Percentiles rank a stretch among this genome's conserved stretches.
phyloP scores from a whole-genome alignment of 305 asterid species.

The Coffea humblotiana region DNA sequence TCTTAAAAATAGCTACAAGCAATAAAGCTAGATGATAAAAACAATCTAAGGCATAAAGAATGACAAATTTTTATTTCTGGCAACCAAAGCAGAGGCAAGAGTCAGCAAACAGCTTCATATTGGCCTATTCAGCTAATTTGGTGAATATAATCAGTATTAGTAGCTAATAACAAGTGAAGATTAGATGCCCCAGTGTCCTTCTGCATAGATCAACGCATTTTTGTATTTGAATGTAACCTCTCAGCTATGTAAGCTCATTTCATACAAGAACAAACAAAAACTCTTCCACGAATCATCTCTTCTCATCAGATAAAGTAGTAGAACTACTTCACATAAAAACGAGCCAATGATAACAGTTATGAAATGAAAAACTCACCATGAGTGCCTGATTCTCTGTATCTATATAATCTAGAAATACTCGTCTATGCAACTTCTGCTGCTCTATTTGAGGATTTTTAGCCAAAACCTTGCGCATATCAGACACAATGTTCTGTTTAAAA shows the following conservation, averaged over 20 bases:
- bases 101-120: neutral
- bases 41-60: neutral
- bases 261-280: neutral
- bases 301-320: neutral
- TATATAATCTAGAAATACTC: constrained; percentile 82
- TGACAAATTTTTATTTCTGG: neutral
- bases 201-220: neutral
- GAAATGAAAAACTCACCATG: constrained; percentile 4
- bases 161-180: neutral
- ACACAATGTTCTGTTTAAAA: constrained; percentile 73
- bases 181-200: neutral
- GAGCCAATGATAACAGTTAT: constrained; percentile 47
- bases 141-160: neutral
- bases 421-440: constrained; percentile 94
- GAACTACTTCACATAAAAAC: constrained; percentile 18
- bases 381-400: constrained; percentile 84
- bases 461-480: constrained; percentile 99
- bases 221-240: neutral
- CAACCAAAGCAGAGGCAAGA: neutral
- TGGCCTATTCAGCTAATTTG: neutral
- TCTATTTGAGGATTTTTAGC: constrained; percentile 96
- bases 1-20: neutral
- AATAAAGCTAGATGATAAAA: neutral
- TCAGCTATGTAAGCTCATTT: neutral
- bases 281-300: neutral